Conservation (phyloP, 106 monocot genomes). For the Dioscorea alata region DNA sequence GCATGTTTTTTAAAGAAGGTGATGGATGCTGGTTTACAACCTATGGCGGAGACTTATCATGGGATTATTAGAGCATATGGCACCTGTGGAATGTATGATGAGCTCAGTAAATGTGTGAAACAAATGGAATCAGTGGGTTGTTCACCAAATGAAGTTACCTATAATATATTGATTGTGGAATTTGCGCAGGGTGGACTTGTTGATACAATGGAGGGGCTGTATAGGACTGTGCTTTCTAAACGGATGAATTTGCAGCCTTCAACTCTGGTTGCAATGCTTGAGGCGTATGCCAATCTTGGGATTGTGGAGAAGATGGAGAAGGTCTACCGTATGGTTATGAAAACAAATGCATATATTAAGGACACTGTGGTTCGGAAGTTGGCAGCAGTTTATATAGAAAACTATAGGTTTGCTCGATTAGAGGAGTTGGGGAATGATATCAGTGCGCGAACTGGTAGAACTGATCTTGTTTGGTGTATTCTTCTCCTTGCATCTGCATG, state of each 20-base stretch:
- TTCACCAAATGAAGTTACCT: constrained; percentile 55
- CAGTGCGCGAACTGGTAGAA: constrained; percentile 38
- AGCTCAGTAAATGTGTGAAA: constrained; percentile 64
- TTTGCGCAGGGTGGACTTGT: constrained; percentile 48
- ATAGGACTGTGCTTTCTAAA: constrained; percentile 46
- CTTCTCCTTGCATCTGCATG: constrained; percentile 54
- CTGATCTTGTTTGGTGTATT: constrained; percentile 52
- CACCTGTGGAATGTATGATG: constrained; percentile 45
- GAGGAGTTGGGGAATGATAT: constrained; percentile 68
- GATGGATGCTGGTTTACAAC: constrained; percentile 31
- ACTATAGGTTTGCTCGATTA: constrained; percentile 42
- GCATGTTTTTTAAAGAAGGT: constrained; percentile 31
- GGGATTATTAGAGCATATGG: constrained; percentile 72
- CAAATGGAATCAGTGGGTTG: constrained; percentile 57
- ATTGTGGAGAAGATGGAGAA: constrained; percentile 62
- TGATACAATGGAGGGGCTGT: constrained; percentile 54
- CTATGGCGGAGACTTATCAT: constrained; percentile 53
- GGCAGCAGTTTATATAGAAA: constrained; percentile 52
- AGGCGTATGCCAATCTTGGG: constrained; percentile 62
- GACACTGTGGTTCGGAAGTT: constrained; percentile 61
- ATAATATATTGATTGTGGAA: constrained; percentile 54
- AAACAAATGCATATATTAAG: constrained; percentile 35
- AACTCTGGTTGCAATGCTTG: constrained; percentile 51
- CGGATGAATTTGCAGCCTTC: constrained; percentile 52
- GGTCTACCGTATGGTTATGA: constrained; percentile 28